phyloP scores from a whole-genome alignment of 805 yeast genomes.

The Saccharomycopsis javanensis region DNA sequence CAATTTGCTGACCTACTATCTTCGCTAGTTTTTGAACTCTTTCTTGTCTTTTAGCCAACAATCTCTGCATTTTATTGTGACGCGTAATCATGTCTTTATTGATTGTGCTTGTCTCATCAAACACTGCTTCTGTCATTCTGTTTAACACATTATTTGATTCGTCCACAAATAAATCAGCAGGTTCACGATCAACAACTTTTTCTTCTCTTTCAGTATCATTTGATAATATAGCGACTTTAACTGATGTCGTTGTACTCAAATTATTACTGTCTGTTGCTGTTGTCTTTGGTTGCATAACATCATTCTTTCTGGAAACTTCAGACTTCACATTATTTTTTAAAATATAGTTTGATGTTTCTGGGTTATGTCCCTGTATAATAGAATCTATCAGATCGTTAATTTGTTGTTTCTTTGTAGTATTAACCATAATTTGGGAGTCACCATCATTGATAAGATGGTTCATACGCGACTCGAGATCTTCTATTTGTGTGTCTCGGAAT shows the following conservation, averaged over 20 bases:
- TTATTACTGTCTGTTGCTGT: no score
- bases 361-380: no score
- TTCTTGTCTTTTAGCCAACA: conserved; percentile 13
- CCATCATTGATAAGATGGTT: background rate
- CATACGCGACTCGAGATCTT: background rate
- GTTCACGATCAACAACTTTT: background rate
- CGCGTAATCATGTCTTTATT: conserved; percentile 16
- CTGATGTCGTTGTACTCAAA: no score
- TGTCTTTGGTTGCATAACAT: no score
- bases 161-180: background rate
- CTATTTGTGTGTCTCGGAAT: background rate
- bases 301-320: no score
- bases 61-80: conserved; percentile 16
- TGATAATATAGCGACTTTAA: background rate
- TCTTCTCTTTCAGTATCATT: no score
- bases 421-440: background rate
- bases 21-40: conserved; percentile 11
- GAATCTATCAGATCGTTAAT: background rate
- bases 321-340: no score
- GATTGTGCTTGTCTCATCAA: conserved; percentile 4
- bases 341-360: no score
- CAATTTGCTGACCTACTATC: conserved; percentile 10
- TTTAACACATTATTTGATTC: background rate
- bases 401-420: background rate
- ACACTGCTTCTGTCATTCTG: conserved; percentile 2